Evolutionary conservation across 306 rosid genomes (phyloP).

Genomic region (Cucurbita pepo): DNA sequence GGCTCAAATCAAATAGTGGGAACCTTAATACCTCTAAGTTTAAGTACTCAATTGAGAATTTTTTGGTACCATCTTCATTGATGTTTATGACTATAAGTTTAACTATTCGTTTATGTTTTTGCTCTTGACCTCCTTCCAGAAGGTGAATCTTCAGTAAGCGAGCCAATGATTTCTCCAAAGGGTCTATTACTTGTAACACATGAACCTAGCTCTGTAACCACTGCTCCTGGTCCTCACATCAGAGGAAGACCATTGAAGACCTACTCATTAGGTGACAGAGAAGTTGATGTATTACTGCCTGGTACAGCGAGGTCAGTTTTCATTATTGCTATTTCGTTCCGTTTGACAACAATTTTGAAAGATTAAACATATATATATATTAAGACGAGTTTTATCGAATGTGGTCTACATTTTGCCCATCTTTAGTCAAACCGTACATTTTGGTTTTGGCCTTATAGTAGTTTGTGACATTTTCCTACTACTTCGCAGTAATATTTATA

Average conservation of each 20-base stretch:
- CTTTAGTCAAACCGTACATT: background rate
- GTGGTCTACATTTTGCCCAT: background rate
- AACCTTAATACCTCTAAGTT: too few species aligned
- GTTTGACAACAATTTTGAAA: background rate
- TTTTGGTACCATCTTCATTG: too few species aligned
- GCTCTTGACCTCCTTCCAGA: constrained; percentile 7
- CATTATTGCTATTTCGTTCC: background rate
- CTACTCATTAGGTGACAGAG: constrained; percentile 73
- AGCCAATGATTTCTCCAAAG: constrained; percentile 37
- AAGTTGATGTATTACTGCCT: constrained; percentile 81
- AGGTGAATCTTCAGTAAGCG: constrained; percentile 38
- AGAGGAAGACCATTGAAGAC: constrained; percentile 76
- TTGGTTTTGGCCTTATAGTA: background rate
- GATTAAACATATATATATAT: background rate
- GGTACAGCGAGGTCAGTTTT: constrained; percentile 71
- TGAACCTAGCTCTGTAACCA: constrained; percentile 59
- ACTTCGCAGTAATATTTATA: too few species aligned
- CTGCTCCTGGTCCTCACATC: constrained; percentile 84
- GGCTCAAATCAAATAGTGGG: too few species aligned
- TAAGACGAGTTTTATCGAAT: background rate
- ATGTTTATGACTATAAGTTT: too few species aligned
- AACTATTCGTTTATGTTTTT: background rate
- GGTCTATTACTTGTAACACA: constrained; percentile 67
- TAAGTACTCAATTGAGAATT: too few species aligned
- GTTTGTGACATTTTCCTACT: too few species aligned